Percentiles rank a stretch among this genome's conserved stretches.
phyloP scores from a whole-genome alignment of 192 early-diverging fungal genomes.

The Coemansia sp. region DNA sequence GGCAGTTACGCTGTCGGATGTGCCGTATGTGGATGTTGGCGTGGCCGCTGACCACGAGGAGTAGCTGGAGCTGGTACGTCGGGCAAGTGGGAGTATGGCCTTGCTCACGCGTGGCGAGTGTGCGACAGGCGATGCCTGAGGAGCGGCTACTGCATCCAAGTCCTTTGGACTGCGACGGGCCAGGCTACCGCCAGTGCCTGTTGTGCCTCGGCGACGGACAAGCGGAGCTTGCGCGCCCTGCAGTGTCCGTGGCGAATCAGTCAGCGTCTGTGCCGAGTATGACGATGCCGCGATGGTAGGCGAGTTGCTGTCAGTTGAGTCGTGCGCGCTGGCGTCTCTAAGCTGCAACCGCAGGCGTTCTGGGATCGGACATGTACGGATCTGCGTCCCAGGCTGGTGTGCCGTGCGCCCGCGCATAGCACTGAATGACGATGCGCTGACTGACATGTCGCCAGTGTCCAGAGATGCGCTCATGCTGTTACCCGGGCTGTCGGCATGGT shows the following conservation, averaged over 20 bases:
- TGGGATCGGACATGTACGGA: slow-evolving; percentile 55
- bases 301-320: slow-evolving; percentile 20
- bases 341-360: slow-evolving; percentile 38
- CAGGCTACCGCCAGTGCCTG: slow-evolving; percentile 13
- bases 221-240: slow-evolving; percentile 15
- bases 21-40: slow-evolving; percentile 29
- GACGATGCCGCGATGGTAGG: slow-evolving; percentile 11
- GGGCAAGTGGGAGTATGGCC: slow-evolving; percentile 7
- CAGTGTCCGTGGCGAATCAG: slow-evolving; percentile 26
- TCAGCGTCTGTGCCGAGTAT: slow-evolving; percentile 21
- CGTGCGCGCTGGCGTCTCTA: slow-evolving; percentile 12
- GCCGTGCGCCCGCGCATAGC: slow-evolving; percentile 5
- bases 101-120: slow-evolving; percentile 19
- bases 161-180: slow-evolving; percentile 9
- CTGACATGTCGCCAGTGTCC: background rate
- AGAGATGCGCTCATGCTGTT: background rate
- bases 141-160: background rate
- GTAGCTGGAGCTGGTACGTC: slow-evolving; percentile 45
- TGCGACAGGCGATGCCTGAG: background rate
- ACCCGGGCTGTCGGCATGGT: slow-evolving; percentile 1
- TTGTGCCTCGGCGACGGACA: slow-evolving; percentile 31
- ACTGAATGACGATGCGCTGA: slow-evolving; percentile 1
- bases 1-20: slow-evolving; percentile 10
- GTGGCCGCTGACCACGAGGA: slow-evolving; percentile 47
- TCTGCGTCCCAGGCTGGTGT: slow-evolving; percentile 22